These are phyloP conservation scores for Solanum raphanifolium DNA, from an alignment of 257 asterid genomes.

Conservation along the genomic window DNA sequence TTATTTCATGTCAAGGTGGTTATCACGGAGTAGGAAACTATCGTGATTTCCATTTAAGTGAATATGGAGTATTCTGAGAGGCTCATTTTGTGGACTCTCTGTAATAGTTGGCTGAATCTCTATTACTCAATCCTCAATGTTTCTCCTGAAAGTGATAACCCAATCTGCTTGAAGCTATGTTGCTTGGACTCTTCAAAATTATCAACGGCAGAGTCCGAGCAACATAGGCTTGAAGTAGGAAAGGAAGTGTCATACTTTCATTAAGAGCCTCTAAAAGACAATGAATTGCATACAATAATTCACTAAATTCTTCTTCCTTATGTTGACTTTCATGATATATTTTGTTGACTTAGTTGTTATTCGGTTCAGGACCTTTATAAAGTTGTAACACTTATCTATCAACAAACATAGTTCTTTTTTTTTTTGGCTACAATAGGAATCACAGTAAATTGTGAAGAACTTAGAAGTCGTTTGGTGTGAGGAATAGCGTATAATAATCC, in stretches of 20 bases:
- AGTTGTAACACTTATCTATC: not conserved
- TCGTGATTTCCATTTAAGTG: not conserved
- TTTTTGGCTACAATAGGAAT: too few relatives aligned
- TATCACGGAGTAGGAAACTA: not conserved
- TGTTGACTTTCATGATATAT: not conserved
- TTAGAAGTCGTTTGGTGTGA: not conserved
- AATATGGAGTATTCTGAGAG: not conserved
- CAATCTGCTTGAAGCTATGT: not conserved
- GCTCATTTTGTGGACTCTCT: not conserved
- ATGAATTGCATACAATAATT: not conserved
- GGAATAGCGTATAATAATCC: too few relatives aligned
- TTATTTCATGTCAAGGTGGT: not conserved
- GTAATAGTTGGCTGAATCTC: not conserved
- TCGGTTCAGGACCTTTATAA: not conserved
- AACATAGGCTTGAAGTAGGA: not conserved
- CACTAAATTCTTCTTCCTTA: not conserved
- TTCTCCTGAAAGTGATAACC: not conserved
- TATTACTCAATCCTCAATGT: not conserved
- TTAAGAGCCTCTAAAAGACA: not conserved
- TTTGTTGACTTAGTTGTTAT: not conserved
- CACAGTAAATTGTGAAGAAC: not conserved
- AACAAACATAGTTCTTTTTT: not conserved
- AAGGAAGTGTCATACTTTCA: not conserved
- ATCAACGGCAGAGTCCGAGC: not conserved
- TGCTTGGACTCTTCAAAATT: not conserved